These are phyloP conservation scores for Podospora didyma DNA, from an alignment of 495 filamentous ascomycete species.

Conservation along the genomic window DNA sequence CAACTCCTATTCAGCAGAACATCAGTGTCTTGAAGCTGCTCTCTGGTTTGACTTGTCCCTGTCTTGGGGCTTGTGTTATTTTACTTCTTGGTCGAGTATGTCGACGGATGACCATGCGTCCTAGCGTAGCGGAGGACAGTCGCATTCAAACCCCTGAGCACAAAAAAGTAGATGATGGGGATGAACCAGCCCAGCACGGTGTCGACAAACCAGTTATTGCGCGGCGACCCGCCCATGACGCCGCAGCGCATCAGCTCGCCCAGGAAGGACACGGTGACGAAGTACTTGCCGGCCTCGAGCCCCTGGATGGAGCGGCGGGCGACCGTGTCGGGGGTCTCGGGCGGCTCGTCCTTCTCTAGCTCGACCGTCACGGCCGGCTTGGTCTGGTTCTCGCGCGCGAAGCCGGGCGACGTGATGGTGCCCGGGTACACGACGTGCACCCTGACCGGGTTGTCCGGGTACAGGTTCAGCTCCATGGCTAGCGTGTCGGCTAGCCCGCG, in stretches of 20 bases:
- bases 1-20: too few relatives aligned
- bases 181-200: slow-evolving; percentile 55
- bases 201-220: slow-evolving; percentile 59
- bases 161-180: slow-evolving; percentile 57
- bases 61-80: too few relatives aligned
- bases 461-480: slow-evolving; percentile 77
- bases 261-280: slow-evolving; percentile 67
- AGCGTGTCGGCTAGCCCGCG: slow-evolving; percentile 79
- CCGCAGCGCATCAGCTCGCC: slow-evolving; percentile 65
- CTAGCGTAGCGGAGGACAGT: slow-evolving; percentile 57
- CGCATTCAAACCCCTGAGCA: slow-evolving; percentile 53
- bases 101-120: slow-evolving; percentile 52
- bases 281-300: slow-evolving; percentile 75
- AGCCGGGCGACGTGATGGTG: slow-evolving; percentile 71
- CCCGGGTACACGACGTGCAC: slow-evolving; percentile 84
- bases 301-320: slow-evolving; percentile 64
- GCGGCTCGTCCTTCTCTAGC: slow-evolving; percentile 76
- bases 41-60: too few relatives aligned
- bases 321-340: slow-evolving; percentile 73
- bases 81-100: slow-evolving; percentile 26
- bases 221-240: slow-evolving; percentile 50
- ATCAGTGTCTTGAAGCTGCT: too few relatives aligned
- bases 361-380: slow-evolving; percentile 81
- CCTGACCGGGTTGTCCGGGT: slow-evolving; percentile 63
- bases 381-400: slow-evolving; percentile 69